Conservation (phyloP, 2,329 filamentous ascomycete genomes). For the Apiospora marii region DNA sequence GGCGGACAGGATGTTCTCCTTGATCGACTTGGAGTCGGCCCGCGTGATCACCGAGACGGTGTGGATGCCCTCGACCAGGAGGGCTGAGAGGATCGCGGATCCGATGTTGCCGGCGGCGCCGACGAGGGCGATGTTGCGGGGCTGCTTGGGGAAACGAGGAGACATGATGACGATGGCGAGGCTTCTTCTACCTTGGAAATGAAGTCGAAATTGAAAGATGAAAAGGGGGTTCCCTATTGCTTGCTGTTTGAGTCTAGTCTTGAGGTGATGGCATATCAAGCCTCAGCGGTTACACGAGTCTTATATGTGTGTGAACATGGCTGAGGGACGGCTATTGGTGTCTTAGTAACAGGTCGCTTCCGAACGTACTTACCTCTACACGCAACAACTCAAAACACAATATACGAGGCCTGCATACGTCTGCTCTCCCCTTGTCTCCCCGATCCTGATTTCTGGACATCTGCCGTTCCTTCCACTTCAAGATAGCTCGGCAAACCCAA, state of each 20-base stretch:
- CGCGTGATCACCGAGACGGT: slow-evolving; percentile 44
- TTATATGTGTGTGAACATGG: background rate
- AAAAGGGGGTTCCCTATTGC: background rate
- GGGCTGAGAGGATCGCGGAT: slow-evolving; percentile 38
- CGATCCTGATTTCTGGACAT: background rate
- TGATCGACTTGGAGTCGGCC: slow-evolving; percentile 34
- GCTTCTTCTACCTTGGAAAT: background rate
- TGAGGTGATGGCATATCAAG: background rate
- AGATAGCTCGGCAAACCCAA: background rate
- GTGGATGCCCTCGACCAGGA: slow-evolving; percentile 39
- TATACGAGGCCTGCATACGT: background rate
- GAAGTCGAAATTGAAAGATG: background rate
- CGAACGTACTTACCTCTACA: background rate
- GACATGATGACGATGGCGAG: slow-evolving; percentile 26
- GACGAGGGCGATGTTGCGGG: slow-evolving; percentile 33
- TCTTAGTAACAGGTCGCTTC: background rate
- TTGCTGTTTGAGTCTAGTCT: background rate
- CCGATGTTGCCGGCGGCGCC: slow-evolving; percentile 42
- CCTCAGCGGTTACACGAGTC: background rate
- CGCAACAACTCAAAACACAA: background rate
- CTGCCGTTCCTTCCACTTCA: background rate
- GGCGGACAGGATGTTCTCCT: slow-evolving; percentile 31
- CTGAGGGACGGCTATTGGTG: no score
- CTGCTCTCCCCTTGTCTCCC: background rate
- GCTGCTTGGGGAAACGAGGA: slow-evolving; percentile 27